Evolutionary conservation across 1,139 yeast species (phyloP).

Genomic region (Pichia kudriavzevii): DNA sequence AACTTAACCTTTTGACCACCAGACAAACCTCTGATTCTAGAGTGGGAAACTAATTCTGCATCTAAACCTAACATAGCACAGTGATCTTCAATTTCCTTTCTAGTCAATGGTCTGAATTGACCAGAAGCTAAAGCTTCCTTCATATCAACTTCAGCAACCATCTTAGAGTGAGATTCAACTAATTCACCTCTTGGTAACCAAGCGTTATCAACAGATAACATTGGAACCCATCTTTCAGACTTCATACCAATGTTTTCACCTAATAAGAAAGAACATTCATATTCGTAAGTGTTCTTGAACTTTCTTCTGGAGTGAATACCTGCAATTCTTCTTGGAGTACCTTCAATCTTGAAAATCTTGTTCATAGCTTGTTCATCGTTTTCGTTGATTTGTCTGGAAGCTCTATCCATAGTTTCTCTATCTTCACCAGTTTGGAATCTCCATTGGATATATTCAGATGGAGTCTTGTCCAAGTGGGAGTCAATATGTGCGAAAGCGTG

Average conservation of each 20-base stretch:
- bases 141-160: conserved; percentile 99
- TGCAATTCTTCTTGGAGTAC: conserved; percentile 94
- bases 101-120: conserved; percentile 99
- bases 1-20: conserved; percentile 99
- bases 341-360: conserved; percentile 98
- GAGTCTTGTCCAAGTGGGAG: conserved; percentile 97
- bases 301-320: conserved; percentile 97
- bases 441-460: conserved; percentile 99
- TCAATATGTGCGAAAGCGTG: conserved; percentile 99
- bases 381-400: conserved; percentile 97
- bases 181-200: conserved; percentile 99
- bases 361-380: conserved; percentile 96
- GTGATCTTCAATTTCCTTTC: conserved; percentile 99
- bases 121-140: conserved; percentile 99
- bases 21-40: conserved; percentile 99
- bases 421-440: conserved; percentile 99
- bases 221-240: conserved; percentile 99
- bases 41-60: conserved; percentile 98
- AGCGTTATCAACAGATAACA: conserved; percentile 99
- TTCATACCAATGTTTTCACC: conserved; percentile 99
- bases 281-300: conserved; percentile 99
- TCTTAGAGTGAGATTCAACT: conserved; percentile 95
- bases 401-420: conserved; percentile 99
- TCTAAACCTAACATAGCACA: conserved; percentile 98
- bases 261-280: conserved; percentile 92